Evolutionary conservation across 106 monocot genomes (phyloP), one percentile per base, ranked within the genome.

Genomic region (Dioscorea zingiberensis): DNA sequence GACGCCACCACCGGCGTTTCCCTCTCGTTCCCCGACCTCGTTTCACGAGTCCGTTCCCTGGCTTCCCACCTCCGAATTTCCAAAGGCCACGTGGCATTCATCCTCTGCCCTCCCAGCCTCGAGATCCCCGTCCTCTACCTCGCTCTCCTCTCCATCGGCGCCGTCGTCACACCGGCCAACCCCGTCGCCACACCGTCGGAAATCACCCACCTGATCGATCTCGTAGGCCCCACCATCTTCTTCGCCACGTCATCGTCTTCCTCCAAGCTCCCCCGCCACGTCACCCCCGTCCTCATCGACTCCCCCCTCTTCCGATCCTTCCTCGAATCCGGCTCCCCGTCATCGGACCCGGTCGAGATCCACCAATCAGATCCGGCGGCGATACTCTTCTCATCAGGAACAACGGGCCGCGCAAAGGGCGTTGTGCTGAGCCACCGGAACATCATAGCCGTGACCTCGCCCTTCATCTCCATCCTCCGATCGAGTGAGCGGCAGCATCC

Each of bases 331-430:
- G 3, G 0, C 7, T 13, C 22, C 25, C 5, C 27, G 12, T 0
- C 1, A 4, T 5, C 18, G 22, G 17, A 1, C 19, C 3, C 13
- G 1, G 32, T 58, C 19, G 63, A 59, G 44, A 23, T 81, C 16
- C 25, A 14, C 24, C 85, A 85, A 45, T 73, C 71, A 1, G 85
- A 85, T 15, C 13, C 59, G 18, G 85, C 81, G 28, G 78, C 21
- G 28, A 77, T 85, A 1, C 62, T 66, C 21, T 81, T 62, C 77
- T 85, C 85, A 0, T 85, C 85, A 2, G 81, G 85, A 13, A 81
- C 85, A 9, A 77, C 85, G 4, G 85, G 81, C 8, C 21, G 3
- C 17, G 24, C 51, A n/a, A 85, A 85, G 67, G 81, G 67, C 1
- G 81, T 53, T 10, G 67, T 46, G n/a, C 26, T 68, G 54, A 27